phyloP scores from a whole-genome alignment of 2,329 filamentous ascomycete genomes.

The Rhynchosporium agropyri region DNA sequence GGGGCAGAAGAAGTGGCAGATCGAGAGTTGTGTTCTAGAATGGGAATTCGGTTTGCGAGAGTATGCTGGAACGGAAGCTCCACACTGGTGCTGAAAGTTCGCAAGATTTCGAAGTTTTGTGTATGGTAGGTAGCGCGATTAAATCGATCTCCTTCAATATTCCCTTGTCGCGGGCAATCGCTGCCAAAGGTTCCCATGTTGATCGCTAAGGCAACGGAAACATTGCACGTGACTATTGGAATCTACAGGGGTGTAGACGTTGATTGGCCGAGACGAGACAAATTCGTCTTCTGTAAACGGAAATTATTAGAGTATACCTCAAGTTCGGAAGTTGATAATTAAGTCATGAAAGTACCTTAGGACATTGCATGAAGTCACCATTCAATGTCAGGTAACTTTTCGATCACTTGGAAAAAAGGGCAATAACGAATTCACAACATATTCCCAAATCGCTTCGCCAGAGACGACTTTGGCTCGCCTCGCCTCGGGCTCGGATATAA shows the following conservation, averaged over 20 bases:
- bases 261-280: too few relatives aligned
- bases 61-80: conserved; percentile 10
- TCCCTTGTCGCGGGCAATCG: conserved; percentile 1
- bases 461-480: too few relatives aligned
- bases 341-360: too few relatives aligned
- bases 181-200: not conserved
- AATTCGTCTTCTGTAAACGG: too few relatives aligned
- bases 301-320: too few relatives aligned
- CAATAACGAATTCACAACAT: too few relatives aligned
- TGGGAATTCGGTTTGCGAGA: not conserved
- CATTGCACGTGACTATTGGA: not conserved
- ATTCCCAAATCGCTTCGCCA: too few relatives aligned
- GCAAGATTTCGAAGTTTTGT: not conserved
- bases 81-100: conserved; percentile 2
- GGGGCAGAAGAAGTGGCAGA: conserved; percentile 10
- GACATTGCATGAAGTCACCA: too few relatives aligned
- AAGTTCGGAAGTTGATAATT: too few relatives aligned
- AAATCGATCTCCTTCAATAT: not conserved
- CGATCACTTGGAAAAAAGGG: too few relatives aligned
- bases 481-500: too few relatives aligned
- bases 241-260: not conserved
- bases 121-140: conserved; percentile 12
- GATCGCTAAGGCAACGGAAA: conserved; percentile 24
- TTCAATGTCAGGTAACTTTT: not conserved
- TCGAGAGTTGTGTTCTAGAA: not conserved